Evolutionary conservation across 1,139 yeast genomes (phyloP).

Genomic region (Candida sp.): DNA sequence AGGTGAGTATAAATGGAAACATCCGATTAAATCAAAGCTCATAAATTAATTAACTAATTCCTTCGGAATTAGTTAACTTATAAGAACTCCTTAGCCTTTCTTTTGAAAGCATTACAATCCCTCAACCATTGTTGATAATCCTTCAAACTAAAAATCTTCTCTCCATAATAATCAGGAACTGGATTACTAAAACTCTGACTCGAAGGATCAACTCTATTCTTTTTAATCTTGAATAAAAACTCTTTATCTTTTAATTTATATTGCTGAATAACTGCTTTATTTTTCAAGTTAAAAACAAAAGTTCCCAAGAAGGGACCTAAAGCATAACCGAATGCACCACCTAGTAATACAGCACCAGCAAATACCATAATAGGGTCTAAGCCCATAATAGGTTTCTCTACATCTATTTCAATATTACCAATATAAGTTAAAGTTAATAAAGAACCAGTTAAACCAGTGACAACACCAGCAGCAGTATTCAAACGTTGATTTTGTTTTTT

Average conservation of each 20-base stretch:
- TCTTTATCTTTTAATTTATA: conserved; percentile 64
- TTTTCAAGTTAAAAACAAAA: conserved; percentile 55
- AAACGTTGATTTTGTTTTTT: conserved; percentile 73
- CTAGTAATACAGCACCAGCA: conserved; percentile 60
- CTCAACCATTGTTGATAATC: conserved; percentile 95
- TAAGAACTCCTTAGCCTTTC: conserved; percentile 80
- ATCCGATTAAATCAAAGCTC: background rate
- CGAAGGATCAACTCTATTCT: conserved; percentile 90
- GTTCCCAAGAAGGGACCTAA: conserved; percentile 85
- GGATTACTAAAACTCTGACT: conserved; percentile 91
- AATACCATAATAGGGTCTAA: conserved; percentile 82
- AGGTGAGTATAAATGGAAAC: background rate
- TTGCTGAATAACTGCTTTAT: conserved; percentile 42
- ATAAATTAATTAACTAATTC: too few relatives aligned
- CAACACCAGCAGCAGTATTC: conserved; percentile 62
- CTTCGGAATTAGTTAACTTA: conserved; percentile 13
- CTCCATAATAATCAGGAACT: conserved; percentile 97
- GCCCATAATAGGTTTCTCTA: conserved; percentile 79
- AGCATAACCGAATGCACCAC: conserved; percentile 77
- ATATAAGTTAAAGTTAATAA: conserved; percentile 72
- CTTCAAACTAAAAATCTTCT: conserved; percentile 81
- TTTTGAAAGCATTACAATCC: conserved; percentile 87
- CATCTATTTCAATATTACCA: conserved; percentile 79
- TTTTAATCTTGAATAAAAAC: conserved; percentile 69
- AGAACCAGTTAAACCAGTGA: conserved; percentile 69